Percentiles rank a stretch among this genome's conserved stretches.
phyloP scores from a whole-genome alignment of 1,139 yeast genomes.

The Magnusiomyces tetraspermus region DNA sequence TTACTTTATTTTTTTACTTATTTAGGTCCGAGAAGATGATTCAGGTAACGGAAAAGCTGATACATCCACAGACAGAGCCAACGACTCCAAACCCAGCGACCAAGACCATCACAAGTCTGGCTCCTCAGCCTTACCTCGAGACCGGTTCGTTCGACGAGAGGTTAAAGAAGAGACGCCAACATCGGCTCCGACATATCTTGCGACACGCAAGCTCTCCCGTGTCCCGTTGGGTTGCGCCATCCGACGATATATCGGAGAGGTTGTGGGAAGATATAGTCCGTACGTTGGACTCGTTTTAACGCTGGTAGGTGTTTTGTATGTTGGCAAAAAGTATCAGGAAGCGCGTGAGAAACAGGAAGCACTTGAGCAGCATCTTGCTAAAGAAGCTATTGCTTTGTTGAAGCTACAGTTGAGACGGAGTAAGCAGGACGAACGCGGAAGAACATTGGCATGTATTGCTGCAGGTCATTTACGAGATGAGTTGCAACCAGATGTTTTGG shows the following conservation, averaged over 20 bases:
- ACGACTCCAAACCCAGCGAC: constrained; percentile 16
- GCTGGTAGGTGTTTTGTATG: not conserved
- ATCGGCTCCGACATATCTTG: constrained; percentile 24
- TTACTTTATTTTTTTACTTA: constrained; percentile 14
- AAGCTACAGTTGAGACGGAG: constrained; percentile 33
- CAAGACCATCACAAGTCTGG: not conserved
- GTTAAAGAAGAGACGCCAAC: constrained; percentile 30
- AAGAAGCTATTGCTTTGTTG: constrained; percentile 25
- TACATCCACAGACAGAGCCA: constrained; percentile 5
- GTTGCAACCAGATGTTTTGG: constrained; percentile 39
- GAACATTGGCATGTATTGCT: constrained; percentile 47
- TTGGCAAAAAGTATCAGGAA: constrained; percentile 14
- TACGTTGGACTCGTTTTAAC: not conserved
- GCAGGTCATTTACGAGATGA: constrained; percentile 71
- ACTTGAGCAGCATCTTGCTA: constrained; percentile 25
- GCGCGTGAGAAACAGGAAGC: constrained; percentile 8
- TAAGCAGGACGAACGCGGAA: constrained; percentile 31
- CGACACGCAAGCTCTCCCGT: constrained; percentile 31
- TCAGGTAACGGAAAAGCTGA: constrained; percentile 13
- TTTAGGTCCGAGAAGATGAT: constrained; percentile 7
- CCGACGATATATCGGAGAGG: constrained; percentile 5
- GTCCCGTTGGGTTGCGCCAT: constrained; percentile 29
- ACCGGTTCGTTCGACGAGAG: constrained; percentile 18
- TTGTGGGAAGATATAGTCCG: constrained; percentile 4
- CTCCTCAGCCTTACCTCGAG: not conserved